phyloP scores from a whole-genome alignment of 768 basidiomycete species.

The Dentipellis sp. region DNA sequence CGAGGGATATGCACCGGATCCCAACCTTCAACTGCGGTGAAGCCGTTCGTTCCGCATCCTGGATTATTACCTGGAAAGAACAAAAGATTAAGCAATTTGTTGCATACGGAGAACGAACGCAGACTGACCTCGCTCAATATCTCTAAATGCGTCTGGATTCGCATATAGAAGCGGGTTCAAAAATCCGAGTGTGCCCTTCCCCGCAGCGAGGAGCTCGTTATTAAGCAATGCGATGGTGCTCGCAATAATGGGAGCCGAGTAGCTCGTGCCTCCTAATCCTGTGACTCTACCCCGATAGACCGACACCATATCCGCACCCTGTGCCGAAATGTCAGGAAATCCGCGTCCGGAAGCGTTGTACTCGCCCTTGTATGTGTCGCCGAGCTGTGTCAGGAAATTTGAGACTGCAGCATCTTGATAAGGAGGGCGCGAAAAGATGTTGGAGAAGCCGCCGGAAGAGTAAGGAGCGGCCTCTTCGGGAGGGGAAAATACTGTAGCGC shows the following conservation, averaged over 20 bases:
- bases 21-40: slow-evolving; percentile 21
- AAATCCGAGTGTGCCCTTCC: slow-evolving; percentile 15
- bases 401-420: slow-evolving; percentile 31
- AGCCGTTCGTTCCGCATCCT: slow-evolving; percentile 24
- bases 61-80: slow-evolving; percentile 11
- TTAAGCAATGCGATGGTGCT: slow-evolving; percentile 26
- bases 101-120: not conserved
- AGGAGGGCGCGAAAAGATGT: not conserved
- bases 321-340: slow-evolving; percentile 39
- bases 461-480: slow-evolving; percentile 19
- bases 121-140: not conserved
- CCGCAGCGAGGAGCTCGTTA: slow-evolving; percentile 20
- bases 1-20: slow-evolving; percentile 18
- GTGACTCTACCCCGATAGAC: slow-evolving; percentile 9
- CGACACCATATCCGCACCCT: slow-evolving; percentile 24
- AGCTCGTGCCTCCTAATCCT: slow-evolving; percentile 22
- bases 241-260: slow-evolving; percentile 25
- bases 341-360: slow-evolving; percentile 30
- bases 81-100: not conserved
- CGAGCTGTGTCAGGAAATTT: slow-evolving; percentile 25
- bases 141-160: not conserved
- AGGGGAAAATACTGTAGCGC: slow-evolving; percentile 20
- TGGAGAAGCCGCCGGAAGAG: slow-evolving; percentile 17
- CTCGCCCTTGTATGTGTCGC: slow-evolving; percentile 19
- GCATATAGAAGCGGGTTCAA: slow-evolving; percentile 16